These are phyloP conservation scores for Adansonia madagascariensis DNA, from an alignment of 441 rosid species.

Conservation along the genomic window DNA sequence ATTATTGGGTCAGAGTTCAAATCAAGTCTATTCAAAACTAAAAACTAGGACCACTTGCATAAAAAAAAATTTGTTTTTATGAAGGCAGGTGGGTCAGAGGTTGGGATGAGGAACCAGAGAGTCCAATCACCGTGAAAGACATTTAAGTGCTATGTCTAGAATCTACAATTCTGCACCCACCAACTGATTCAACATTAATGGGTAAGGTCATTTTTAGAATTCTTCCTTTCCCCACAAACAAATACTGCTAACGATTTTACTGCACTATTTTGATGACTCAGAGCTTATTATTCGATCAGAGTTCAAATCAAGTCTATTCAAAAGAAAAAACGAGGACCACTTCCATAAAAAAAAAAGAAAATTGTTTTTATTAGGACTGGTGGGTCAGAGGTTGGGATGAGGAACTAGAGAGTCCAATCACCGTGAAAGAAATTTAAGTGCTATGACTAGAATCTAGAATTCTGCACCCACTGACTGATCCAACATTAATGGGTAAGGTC, in stretches of 20 bases:
- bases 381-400: neutral
- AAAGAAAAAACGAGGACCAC: too few relatives aligned
- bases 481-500: neutral
- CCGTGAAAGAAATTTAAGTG: neutral
- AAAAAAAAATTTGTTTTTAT: too few relatives aligned
- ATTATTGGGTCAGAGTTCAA: too few relatives aligned
- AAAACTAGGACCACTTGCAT: neutral
- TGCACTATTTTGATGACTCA: too few relatives aligned
- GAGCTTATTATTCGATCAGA: too few relatives aligned
- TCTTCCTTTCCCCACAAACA: too few relatives aligned
- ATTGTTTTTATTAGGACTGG: neutral
- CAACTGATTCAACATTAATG: neutral
- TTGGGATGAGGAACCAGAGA: neutral
- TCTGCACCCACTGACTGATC: neutral
- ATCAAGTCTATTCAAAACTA: too few relatives aligned
- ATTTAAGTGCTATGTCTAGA: neutral
- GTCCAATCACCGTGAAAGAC: neutral
- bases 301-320: too few relatives aligned
- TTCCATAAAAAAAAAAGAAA: neutral
- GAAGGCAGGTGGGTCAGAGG: neutral
- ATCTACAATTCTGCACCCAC: too few relatives aligned
- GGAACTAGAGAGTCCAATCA: neutral
- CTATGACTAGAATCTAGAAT: too few relatives aligned
- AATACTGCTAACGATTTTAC: too few relatives aligned
- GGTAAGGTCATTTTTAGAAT: too few relatives aligned